Conservation (phyloP, 1,139 yeast species). For the Blastobotrys proliferans region DNA sequence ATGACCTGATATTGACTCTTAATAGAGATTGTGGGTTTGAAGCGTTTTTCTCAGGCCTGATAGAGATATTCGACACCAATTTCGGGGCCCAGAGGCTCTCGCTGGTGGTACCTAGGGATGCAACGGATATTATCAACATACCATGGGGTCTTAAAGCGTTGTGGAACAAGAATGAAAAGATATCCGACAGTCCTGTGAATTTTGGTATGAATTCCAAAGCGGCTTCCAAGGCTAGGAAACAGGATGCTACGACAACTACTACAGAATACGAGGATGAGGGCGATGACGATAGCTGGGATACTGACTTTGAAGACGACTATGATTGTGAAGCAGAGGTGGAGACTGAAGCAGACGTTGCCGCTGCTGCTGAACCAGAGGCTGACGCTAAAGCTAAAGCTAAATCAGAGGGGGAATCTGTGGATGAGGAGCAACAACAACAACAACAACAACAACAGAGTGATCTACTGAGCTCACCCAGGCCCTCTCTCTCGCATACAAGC, state of each 20-base stretch:
- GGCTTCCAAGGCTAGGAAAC: background rate
- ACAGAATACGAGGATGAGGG: slow-evolving; percentile 1
- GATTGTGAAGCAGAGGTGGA: background rate
- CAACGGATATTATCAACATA: slow-evolving; percentile 33
- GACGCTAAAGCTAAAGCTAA: background rate
- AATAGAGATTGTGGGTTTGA: slow-evolving; percentile 34
- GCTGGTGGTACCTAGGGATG: slow-evolving; percentile 32
- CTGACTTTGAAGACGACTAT: slow-evolving; percentile 16
- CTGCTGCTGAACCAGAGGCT: slow-evolving; percentile 16
- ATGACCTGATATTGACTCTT: slow-evolving; percentile 30
- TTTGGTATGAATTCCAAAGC: slow-evolving; percentile 2
- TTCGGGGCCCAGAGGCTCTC: slow-evolving; percentile 33
- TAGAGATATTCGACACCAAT: slow-evolving; percentile 26
- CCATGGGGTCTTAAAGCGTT: slow-evolving; percentile 38
- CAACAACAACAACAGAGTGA: background rate
- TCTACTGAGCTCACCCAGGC: slow-evolving; percentile 8
- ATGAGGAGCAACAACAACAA: background rate
- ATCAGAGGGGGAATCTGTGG: background rate
- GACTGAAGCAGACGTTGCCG: slow-evolving; percentile 11
- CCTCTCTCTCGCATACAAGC: slow-evolving; percentile 9
- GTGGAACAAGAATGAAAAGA: slow-evolving; percentile 25
- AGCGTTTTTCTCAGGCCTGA: slow-evolving; percentile 31
- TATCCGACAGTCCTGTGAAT: slow-evolving; percentile 13
- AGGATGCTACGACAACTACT: background rate
- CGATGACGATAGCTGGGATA: slow-evolving; percentile 15